phyloP scores from a whole-genome alignment of 495 filamentous ascomycete species.

The Talaromyces liani region DNA sequence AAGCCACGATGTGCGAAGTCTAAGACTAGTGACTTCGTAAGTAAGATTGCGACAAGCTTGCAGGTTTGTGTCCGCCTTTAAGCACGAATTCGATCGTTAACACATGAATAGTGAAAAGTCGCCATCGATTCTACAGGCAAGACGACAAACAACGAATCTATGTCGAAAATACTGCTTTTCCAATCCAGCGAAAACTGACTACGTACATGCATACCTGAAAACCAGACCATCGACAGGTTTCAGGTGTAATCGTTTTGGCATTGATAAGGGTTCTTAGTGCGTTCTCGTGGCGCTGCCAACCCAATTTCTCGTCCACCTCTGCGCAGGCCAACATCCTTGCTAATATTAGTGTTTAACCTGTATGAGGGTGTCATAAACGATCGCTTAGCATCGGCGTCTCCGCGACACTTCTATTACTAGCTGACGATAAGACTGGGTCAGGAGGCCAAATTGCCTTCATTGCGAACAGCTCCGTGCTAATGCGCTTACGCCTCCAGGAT shows the following conservation, averaged over 20 bases:
- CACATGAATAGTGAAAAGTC: background rate
- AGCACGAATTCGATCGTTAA: background rate
- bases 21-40: background rate
- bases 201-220: no score
- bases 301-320: background rate
- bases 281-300: background rate
- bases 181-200: background rate
- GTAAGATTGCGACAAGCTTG: background rate
- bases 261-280: background rate
- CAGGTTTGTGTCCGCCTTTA: background rate
- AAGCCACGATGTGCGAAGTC: background rate
- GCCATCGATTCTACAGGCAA: background rate
- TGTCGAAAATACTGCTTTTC: background rate
- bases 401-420: background rate
- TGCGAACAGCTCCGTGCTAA: background rate
- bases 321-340: background rate
- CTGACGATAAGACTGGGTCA: background rate
- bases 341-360: background rate
- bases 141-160: background rate
- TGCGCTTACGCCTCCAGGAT: background rate
- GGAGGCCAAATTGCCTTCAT: background rate
- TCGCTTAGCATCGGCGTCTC: background rate
- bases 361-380: background rate
- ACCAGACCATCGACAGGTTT: no score
- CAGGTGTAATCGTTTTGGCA: background rate